Base-by-base conservation (phyloP, 2,329 filamentous ascomycete genomes). In the Exophiala xenobiotica region DNA sequence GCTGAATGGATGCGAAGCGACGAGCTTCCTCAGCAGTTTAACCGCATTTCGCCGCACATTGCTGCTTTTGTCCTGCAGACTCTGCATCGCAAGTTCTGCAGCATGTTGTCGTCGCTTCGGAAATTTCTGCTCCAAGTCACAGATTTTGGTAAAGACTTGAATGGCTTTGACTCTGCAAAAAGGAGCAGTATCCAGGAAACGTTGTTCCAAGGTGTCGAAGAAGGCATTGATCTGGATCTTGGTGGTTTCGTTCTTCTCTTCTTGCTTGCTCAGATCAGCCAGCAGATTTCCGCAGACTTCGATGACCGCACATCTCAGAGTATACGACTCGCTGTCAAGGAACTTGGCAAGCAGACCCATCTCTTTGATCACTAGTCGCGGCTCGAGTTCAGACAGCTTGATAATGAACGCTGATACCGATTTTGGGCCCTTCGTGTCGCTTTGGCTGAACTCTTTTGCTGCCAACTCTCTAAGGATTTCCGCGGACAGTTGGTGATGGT, bases 261-360 rank as follows among this genome's bases (percentile, higher is more conserved):
- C 90, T 63, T 95, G 87, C 65, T 87, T 92, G 70, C 87, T 96
- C 37, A 99, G 80, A 70, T 96, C 88, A 12, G 83, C 81, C 64
- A 99, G 88, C 72, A 99, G 83, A 70, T 99, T 97, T 45, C 93
- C 95, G 67, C 91, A 97, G 5, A 99, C 91, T 68, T 99, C 93
- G 53, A 99, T 95, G 43, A 99, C 81, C 3, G 93, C 89, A 67
- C 90, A 96, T 51, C 93, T 85, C 19, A 99, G 79, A 2, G 92
- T 95, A 68, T 97, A 95, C 6, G 93, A 95, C 74, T 99, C 93
- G 75, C 90, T 96, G 65, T 99, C 93, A 12, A 99, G 77, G 62
- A 97, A 86, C 68, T 96, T 97, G 8, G 92, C 90, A 26, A 99
- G 77, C 68, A 95, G 82, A 2, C 90, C 95, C 83, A 99, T 96